Evolutionary conservation across 2,329 filamentous ascomycete genomes (phyloP).

Genomic region (Epichloe gansuensis): DNA sequence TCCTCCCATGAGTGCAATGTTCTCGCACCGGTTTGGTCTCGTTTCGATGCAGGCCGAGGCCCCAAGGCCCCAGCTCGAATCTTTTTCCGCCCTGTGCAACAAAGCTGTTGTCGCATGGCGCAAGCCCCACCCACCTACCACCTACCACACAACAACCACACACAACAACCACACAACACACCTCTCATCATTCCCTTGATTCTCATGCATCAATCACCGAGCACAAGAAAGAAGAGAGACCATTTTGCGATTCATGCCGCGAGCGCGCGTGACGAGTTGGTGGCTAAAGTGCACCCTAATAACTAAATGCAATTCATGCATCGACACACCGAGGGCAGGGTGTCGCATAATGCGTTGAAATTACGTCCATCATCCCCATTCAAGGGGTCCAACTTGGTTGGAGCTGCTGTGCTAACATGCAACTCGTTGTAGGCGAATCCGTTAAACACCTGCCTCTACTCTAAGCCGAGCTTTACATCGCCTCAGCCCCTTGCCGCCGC

Average conservation of each 20-base stretch:
- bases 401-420: constrained; percentile 2
- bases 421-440: constrained; percentile 63
- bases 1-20: not conserved
- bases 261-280: not conserved
- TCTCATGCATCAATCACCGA: not conserved
- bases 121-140: not conserved
- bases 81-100: not conserved
- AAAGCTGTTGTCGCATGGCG: not conserved
- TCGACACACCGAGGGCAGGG: not conserved
- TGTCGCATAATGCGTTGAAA: constrained; percentile 4
- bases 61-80: not conserved
- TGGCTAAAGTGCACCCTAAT: not conserved
- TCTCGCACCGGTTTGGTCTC: not conserved
- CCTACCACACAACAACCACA: too few species aligned
- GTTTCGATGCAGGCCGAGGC: not conserved
- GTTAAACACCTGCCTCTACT: constrained; percentile 86
- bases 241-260: not conserved
- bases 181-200: not conserved
- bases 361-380: not conserved
- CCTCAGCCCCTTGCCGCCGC: constrained; percentile 84
- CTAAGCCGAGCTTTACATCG: constrained; percentile 84
- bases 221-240: not conserved
- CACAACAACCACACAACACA: too few species aligned
- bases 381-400: constrained; percentile 1
- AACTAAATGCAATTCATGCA: not conserved